These are phyloP conservation scores for Adansonia rubrostipa DNA, from an alignment of 441 rosid genomes.

Conservation along the genomic window DNA sequence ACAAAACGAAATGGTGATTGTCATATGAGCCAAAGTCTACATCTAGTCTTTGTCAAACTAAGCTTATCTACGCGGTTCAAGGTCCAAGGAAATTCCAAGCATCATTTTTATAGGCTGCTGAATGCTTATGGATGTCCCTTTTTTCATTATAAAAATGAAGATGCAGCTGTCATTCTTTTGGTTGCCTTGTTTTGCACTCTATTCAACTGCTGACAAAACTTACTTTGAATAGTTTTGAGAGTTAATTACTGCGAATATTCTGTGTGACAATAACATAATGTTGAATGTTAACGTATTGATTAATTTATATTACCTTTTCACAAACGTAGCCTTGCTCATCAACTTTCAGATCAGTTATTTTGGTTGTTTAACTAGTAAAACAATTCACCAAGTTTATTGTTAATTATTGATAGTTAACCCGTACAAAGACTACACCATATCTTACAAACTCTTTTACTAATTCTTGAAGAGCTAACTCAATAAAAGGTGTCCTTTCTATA, in stretches of 20 bases:
- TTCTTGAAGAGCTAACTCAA: not conserved
- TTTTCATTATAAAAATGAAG: not conserved
- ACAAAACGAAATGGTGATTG: not conserved
- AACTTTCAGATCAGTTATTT: not conserved
- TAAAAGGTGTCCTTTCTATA: not conserved
- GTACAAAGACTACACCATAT: not conserved
- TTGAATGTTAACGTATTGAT: not conserved
- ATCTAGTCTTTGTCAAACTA: not conserved
- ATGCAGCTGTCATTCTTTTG: not conserved
- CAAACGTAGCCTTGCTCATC: not conserved
- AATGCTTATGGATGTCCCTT: not conserved
- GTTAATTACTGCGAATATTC: not conserved
- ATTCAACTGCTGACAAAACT: not conserved
- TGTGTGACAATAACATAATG: not conserved
- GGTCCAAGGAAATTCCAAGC: not conserved
- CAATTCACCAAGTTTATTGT: not conserved
- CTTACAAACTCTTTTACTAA: no score
- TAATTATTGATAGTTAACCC: no score
- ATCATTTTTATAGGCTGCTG: not conserved
- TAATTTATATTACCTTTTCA: not conserved
- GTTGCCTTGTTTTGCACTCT: not conserved
- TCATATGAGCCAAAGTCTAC: not conserved
- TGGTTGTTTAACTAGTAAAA: not conserved
- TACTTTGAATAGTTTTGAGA: not conserved
- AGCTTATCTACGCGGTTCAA: not conserved